A percentile compares a stretch with the other conserved stretches of the same genome.
phyloP scores from a whole-genome alignment of 805 yeast species.

The Zygotorulaspora chibaensis region DNA sequence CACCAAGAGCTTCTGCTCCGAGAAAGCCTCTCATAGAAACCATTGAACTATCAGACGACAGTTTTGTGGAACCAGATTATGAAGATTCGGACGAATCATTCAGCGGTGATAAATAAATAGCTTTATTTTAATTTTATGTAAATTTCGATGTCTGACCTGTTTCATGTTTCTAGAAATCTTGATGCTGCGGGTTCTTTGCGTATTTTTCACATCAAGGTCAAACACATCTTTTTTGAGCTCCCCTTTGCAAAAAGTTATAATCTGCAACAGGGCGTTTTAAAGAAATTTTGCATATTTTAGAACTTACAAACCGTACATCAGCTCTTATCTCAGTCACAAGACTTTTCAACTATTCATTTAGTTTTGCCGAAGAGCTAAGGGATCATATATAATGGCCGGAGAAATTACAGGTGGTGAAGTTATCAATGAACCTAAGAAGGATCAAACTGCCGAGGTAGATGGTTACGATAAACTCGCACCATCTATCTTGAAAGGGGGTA shows the following conservation, averaged over 20 bases:
- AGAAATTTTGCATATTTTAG: not conserved
- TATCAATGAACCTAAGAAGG: conserved; percentile 13
- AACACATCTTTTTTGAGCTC: not conserved
- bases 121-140: not conserved
- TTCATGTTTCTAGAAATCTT: no score
- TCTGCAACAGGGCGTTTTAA: not conserved
- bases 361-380: not conserved
- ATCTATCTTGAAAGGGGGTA: conserved; percentile 11
- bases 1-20: conserved; percentile 18
- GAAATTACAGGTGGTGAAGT: conserved; percentile 10
- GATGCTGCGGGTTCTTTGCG: conserved; percentile 10
- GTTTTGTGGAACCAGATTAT: conserved; percentile 26
- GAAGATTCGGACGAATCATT: conserved; percentile 21
- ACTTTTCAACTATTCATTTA: not conserved
- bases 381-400: conserved; percentile 3
- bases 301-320: not conserved
- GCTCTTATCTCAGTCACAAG: not conserved
- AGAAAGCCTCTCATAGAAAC: conserved; percentile 18
- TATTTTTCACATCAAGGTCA: not conserved
- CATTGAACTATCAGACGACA: conserved; percentile 28
- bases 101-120: conserved; percentile 15
- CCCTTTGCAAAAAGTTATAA: not conserved
- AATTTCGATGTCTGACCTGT: no score
- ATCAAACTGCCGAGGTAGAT: conserved; percentile 16
- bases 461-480: conserved; percentile 23